Conservation (phyloP, 345 rosid genomes). For the Isatis tinctoria region DNA sequence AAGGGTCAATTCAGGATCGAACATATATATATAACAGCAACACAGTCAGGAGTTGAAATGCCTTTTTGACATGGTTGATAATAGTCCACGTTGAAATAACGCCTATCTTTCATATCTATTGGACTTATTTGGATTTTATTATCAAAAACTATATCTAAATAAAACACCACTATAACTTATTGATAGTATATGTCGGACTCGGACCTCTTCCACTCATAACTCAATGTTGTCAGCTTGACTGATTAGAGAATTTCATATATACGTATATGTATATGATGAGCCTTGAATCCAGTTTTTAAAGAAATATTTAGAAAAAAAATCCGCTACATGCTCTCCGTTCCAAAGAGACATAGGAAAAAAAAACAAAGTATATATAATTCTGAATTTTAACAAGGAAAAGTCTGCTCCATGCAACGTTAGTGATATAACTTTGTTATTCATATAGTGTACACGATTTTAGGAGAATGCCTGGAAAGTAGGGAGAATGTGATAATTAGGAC, state of each 20-base stretch:
- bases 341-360: too few species aligned
- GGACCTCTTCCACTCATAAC: background rate
- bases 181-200: background rate
- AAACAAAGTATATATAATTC: too few species aligned
- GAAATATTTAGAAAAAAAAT: too few species aligned
- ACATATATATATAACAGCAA: constrained; percentile 17
- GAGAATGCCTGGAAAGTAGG: too few species aligned
- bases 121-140: background rate
- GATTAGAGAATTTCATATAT: background rate
- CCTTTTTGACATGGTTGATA: constrained; percentile 25
- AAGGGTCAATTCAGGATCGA: background rate
- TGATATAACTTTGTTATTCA: too few species aligned
- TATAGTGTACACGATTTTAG: too few species aligned
- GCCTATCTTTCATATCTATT: constrained; percentile 9
- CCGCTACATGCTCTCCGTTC: too few species aligned
- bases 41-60: constrained; percentile 15
- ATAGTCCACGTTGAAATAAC: constrained; percentile 27
- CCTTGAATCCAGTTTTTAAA: background rate
- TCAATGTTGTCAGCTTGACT: background rate
- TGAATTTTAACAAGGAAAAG: too few species aligned
- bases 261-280: too few species aligned
- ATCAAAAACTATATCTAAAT: background rate
- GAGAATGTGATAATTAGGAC: too few species aligned
- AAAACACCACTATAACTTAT: background rate
- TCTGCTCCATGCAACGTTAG: too few species aligned